A percentile compares a stretch with the other conserved stretches of the same genome.
These are phyloP conservation scores for Rhodosporidiobolus odoratus DNA, from an alignment of 768 basidiomycete genomes.

Conservation along the genomic window DNA sequence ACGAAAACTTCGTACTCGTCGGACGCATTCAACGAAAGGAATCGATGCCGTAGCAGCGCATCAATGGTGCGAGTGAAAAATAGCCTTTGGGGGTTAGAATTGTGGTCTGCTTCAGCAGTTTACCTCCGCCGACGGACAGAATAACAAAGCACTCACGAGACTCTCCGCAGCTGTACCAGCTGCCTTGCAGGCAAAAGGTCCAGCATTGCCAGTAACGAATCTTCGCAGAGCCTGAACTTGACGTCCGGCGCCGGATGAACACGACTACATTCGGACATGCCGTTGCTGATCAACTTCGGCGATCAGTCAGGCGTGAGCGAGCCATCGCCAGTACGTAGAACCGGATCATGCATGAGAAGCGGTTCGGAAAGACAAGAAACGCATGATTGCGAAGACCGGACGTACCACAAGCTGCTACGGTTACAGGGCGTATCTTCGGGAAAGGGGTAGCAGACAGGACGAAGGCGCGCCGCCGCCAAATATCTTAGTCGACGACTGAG, in stretches of 20 bases:
- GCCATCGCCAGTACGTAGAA: no score
- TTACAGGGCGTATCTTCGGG: no score
- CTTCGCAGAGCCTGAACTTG: slow-evolving; percentile 8
- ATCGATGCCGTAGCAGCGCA: slow-evolving; percentile 11
- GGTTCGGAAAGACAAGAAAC: no score
- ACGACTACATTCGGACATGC: not conserved
- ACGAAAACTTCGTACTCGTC: not conserved
- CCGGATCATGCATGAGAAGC: no score
- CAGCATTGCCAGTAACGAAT: slow-evolving; percentile 14
- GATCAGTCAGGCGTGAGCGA: no score
- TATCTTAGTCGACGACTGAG: no score
- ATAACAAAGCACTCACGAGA: slow-evolving; percentile 9
- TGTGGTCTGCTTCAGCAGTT: not conserved
- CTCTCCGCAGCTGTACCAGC: not conserved
- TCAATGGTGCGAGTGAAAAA: slow-evolving; percentile 8
- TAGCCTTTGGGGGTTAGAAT: slow-evolving; percentile 2
- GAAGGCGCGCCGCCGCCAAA: no score
- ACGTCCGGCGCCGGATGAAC: no score
- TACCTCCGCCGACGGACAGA: not conserved
- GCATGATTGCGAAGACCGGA: no score
- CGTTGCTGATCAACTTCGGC: not conserved
- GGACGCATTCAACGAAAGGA: not conserved
- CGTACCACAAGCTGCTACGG: no score
- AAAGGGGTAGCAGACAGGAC: no score
- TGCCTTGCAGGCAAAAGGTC: slow-evolving; percentile 1